Percentiles rank a stretch among this genome's conserved stretches.
Evolutionary conservation across 2,329 filamentous ascomycete genomes (phyloP).

Genomic region (Pseudogymnoascus sp.): DNA sequence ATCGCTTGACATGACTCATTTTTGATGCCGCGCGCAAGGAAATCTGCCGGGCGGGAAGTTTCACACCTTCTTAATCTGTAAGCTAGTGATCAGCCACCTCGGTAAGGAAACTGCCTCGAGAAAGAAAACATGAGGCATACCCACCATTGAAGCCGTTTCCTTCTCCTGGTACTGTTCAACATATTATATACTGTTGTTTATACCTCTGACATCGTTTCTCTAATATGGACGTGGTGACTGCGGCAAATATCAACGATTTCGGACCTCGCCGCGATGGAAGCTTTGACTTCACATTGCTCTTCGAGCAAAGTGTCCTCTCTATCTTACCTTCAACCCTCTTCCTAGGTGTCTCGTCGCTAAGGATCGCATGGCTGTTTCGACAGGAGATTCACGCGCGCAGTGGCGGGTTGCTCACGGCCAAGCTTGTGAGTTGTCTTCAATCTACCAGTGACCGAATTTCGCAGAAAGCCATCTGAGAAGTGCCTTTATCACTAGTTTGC

Average conservation of each 20-base stretch:
- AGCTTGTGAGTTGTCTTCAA: slow-evolving; percentile 1
- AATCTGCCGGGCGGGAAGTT: not conserved
- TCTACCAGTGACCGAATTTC: not conserved
- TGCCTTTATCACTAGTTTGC: not conserved
- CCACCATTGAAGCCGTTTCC: not conserved
- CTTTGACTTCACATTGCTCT: slow-evolving; percentile 15
- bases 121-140: not conserved
- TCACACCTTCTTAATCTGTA: not conserved
- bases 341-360: not conserved
- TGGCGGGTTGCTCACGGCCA: not conserved
- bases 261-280: slow-evolving; percentile 5
- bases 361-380: slow-evolving; percentile 4
- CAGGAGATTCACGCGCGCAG: not conserved
- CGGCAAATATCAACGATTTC: slow-evolving; percentile 4
- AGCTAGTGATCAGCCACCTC: not conserved
- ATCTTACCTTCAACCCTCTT: slow-evolving; percentile 10
- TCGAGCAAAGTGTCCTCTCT: slow-evolving; percentile 11
- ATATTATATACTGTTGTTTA: not conserved
- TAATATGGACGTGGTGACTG: not conserved
- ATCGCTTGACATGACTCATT: not conserved
- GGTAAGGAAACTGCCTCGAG: not conserved
- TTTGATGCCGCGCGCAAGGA: not conserved
- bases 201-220: not conserved
- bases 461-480: not conserved
- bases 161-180: not conserved